These are phyloP conservation scores for Trypanosoma boissoni DNA, from an alignment of 208 protist genomes.

Conservation along the genomic window DNA sequence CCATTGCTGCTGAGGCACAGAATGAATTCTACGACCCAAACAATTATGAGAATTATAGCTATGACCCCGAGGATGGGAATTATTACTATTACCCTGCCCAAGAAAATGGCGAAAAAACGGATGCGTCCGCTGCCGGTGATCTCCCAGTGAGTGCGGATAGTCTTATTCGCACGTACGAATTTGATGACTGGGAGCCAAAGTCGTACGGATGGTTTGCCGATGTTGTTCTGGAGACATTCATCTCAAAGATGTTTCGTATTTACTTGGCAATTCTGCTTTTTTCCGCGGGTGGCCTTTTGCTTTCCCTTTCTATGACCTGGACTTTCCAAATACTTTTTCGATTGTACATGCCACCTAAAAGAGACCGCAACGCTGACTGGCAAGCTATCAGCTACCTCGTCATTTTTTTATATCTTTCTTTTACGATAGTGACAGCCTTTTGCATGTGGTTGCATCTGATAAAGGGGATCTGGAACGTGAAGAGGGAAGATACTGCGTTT, in stretches of 20 bases:
- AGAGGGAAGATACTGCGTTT: constrained; percentile 56
- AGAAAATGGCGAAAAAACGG: constrained; percentile 25
- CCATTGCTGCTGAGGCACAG: constrained; percentile 25
- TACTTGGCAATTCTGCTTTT: constrained; percentile 83
- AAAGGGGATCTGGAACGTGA: constrained; percentile 54
- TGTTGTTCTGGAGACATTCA: constrained; percentile 77
- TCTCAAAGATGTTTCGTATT: constrained; percentile 55
- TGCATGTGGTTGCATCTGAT: constrained; percentile 77
- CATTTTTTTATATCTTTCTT: constrained; percentile 82
- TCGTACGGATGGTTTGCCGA: constrained; percentile 72
- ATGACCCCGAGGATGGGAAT: constrained; percentile 68
- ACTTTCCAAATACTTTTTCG: constrained; percentile 73
- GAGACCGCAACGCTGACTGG: constrained; percentile 26
- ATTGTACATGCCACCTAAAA: constrained; percentile 45
- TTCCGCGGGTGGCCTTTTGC: constrained; percentile 52
- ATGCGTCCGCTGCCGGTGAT: constrained; percentile 23
- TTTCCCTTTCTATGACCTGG: constrained; percentile 56
- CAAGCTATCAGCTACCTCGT: constrained; percentile 61
- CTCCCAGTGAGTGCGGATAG: constrained; percentile 30
- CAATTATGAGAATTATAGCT: constrained; percentile 69
- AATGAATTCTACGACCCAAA: constrained; percentile 45
- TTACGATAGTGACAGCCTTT: constrained; percentile 54
- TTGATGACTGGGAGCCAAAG: constrained; percentile 70
- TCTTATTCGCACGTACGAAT: constrained; percentile 61
- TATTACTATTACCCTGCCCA: constrained; percentile 65